Base-by-base conservation (phyloP, 192 early-diverging fungal genomes). In the Globomyces pollinis-pini region DNA sequence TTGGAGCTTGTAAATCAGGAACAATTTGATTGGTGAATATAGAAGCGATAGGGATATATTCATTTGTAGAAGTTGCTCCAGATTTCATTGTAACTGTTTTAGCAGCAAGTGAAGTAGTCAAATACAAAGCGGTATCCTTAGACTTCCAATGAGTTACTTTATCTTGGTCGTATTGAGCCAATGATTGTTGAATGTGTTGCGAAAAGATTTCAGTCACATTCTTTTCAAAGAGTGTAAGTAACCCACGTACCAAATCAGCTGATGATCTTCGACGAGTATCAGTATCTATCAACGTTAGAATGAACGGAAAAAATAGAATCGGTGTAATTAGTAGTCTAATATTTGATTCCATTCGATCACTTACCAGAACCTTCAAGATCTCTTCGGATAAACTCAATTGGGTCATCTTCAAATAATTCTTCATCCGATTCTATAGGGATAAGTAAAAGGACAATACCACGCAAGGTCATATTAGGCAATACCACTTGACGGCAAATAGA, bases 381-480 rank as follows among this genome's bases (percentile, higher is more conserved):
- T 42, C 89, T 75, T 35, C 93, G 75, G 64, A 97, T 89, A 64
- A 87, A 97, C 53, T 94, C 94, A 65, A 96, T 87, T 24, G 93
- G 92, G 51, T 97, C 95, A 61, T 96, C 94, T 60, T 96, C 89
- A 73, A 96, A 97, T 61, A 93, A 69, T 63, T 97, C 94, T 72
- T 92, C 90, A 60, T 99, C 96, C 24, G 74, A 69, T 49, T 81
- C 86, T n/a, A n/a, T n/a, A n/a, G n/a, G n/a, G n/a, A 72, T 59
- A 35, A 38, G 1, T 34, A 38, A 16, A 51, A 59, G 23, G 63
- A 21, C 4, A 80, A 71, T n/a, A n/a, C n/a, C n/a, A 73, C 93
- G 76, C 44, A 96, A 69, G 21, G 73, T 73, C 75, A 95, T 90
- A 67, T 99, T 99, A 15, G 94, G 93, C 21, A 99, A 70, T 7